phyloP scores from a whole-genome alignment of 805 yeast genomes.

The Suhomyces sp. region DNA sequence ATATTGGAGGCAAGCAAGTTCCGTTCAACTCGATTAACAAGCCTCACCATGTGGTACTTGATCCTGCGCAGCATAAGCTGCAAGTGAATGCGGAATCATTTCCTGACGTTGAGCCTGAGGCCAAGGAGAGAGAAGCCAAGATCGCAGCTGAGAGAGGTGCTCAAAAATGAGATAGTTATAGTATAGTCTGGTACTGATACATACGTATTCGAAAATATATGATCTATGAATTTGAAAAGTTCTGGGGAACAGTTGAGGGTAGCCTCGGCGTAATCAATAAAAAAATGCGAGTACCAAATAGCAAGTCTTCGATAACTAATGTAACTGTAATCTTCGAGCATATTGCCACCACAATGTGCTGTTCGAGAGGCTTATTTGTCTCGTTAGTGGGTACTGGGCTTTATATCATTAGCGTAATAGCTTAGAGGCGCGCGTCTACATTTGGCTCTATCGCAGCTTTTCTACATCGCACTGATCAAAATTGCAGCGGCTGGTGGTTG shows the following conservation, averaged over 20 bases:
- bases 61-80: conserved; percentile 25
- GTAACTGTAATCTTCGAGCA: background rate
- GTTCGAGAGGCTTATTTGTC: background rate
- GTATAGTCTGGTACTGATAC: background rate
- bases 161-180: background rate
- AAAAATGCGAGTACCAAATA: too few species aligned
- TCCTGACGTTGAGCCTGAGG: conserved; percentile 34
- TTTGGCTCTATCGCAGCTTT: background rate
- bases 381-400: background rate
- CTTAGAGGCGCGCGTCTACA: background rate
- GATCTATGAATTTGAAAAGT: background rate
- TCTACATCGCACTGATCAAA: too few species aligned
- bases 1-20: conserved; percentile 36
- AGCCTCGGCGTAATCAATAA: too few species aligned
- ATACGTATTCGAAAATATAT: background rate
- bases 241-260: background rate
- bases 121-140: conserved; percentile 25
- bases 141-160: background rate
- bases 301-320: background rate
- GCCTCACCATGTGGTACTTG: conserved; percentile 33
- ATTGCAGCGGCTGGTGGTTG: too few species aligned
- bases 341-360: background rate
- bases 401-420: background rate
- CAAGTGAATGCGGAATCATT: conserved; percentile 20
- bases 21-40: conserved; percentile 36